Evolutionary conservation across 352 stramenopile genomes (phyloP), one percentile per base, ranked within the genome.

Genomic region (Phytophthora pseudosyringae): DNA sequence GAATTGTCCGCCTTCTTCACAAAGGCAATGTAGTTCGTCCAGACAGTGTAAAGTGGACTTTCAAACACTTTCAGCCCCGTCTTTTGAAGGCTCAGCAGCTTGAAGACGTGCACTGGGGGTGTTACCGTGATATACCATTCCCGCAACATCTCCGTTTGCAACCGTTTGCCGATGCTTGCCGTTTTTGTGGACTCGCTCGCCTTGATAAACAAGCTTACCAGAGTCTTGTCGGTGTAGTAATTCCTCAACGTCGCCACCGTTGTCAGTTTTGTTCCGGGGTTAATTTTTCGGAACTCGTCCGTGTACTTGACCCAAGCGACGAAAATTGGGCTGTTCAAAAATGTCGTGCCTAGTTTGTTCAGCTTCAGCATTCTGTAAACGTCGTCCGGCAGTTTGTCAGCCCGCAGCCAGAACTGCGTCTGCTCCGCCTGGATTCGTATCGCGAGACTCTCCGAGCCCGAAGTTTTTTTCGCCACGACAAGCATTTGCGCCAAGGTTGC

Each of bases 211-310:
- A 68, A 45, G 1, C 12, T 41, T 11, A 31, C 46, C 28, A 68
- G 21, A 1, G 26, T 26, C 8, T 40, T 36, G 25, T 68, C 35
- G 1, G 9, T 50, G 35, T 62, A 52, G 47, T 39, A 38, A 16
- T n/a, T 25, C n/a, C 21, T 61, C 56, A 71, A n/a, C 26, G 55
- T 52, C 3, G 16, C 15, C 2, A 57, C 33, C 8, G 25, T 52
- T 1, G 60, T 64, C 7, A 52, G 10, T 3, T 55, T 13, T 16
- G 40, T 63, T 7, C 52, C 60, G 11, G 32, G 25, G 28, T 64
- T 35, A 15, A 50, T 8, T 33, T 54, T 55, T 13, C 60, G 52
- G 57, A 59, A 64, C 18, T 64, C 57, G 15, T 58, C 46, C 13
- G 31, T 44, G 46, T 59, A 64, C 38, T 57, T 45, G 3, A 44